phyloP scores from a whole-genome alignment of 352 stramenopile genomes.

The Phytophthora vignae region DNA sequence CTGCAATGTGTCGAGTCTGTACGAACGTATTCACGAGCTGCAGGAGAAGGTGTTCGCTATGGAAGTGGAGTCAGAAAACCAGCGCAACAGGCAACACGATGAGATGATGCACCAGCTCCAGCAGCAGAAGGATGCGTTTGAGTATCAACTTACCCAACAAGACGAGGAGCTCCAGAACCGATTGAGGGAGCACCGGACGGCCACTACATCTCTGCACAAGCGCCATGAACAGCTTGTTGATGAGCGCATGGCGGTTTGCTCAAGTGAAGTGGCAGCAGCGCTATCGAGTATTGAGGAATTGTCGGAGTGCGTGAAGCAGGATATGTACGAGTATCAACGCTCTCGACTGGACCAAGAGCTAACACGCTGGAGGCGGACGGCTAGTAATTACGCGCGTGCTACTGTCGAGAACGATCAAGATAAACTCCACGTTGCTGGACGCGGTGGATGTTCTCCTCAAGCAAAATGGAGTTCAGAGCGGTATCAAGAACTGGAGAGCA shows the following conservation, averaged over 20 bases:
- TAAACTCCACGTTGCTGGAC: slow-evolving; percentile 13
- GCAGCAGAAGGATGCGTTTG: slow-evolving; percentile 22
- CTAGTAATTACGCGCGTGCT: background rate
- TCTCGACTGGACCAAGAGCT: slow-evolving; percentile 26
- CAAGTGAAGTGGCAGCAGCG: slow-evolving; percentile 17
- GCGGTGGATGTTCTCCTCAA: slow-evolving; percentile 18
- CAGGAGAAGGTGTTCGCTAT: slow-evolving; percentile 21
- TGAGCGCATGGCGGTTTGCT: slow-evolving; percentile 12
- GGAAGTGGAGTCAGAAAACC: slow-evolving; percentile 9
- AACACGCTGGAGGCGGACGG: slow-evolving; percentile 5
- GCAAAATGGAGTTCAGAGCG: slow-evolving; percentile 17
- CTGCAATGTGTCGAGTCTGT: slow-evolving; percentile 21
- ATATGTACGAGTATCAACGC: slow-evolving; percentile 24
- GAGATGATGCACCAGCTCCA: slow-evolving; percentile 19
- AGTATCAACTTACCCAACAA: slow-evolving; percentile 17
- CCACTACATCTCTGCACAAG: slow-evolving; percentile 5
- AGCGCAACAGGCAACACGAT: slow-evolving; percentile 18
- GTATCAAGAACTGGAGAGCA: slow-evolving; percentile 24
- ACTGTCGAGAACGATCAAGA: background rate
- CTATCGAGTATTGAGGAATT: slow-evolving; percentile 22
- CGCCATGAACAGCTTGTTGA: slow-evolving; percentile 23
- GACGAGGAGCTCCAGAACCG: slow-evolving; percentile 17
- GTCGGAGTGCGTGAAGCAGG: slow-evolving; percentile 25
- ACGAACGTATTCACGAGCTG: slow-evolving; percentile 26
- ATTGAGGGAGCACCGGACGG: slow-evolving; percentile 13